Base-by-base conservation (phyloP, 352 stramenopile genomes). In the Globisporangium splendens region DNA sequence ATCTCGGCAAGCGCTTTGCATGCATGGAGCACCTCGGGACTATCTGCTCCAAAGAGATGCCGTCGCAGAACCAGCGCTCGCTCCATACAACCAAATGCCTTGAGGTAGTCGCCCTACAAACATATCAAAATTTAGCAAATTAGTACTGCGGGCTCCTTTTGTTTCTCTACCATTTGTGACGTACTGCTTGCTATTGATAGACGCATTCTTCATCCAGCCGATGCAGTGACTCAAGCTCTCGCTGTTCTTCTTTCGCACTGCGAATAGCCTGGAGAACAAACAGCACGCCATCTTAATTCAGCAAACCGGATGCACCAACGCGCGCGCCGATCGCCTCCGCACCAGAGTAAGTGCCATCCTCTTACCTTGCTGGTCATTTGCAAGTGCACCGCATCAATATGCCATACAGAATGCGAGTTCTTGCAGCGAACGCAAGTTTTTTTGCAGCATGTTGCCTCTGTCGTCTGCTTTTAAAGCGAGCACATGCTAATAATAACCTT, bases 31-130 rank as follows among this genome's bases (percentile, higher is more conserved):
- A 98, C 91, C 53, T 97, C 88, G 1, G 84, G 70, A 48, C 84
- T 96, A 11, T 96, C 87, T 24, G 79, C 65, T n/a, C 92, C 92
- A 59, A 97, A 97, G 56, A 98, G 96, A 62, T 97, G 89, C 42
- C 94, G 87, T 11, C 92, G 71, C 39, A 98, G 69, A 8, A 98
- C 91, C 15, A 97, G 75, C 22, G 87, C 90, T 38, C 89, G 76
- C 63, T 98, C 92, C 89, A 97, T 97, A 64, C 84, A 95, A 62
- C 97, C 89, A 48, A 98, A 88, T 13, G 92, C 90, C 60, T 94
- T 79, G 21, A 97, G 73, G 58, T 97, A 98, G 58, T 97, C 86
- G n/a, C 89, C 90, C 83, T 96, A 55, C 41, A 31, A 21, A 20
- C 2, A 39, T 1, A 33, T 3, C 20, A 41, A 46, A 35, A 42